Base-by-base conservation (phyloP, 139 green algal genomes). In the Limnomonas spitsbergensis region DNA sequence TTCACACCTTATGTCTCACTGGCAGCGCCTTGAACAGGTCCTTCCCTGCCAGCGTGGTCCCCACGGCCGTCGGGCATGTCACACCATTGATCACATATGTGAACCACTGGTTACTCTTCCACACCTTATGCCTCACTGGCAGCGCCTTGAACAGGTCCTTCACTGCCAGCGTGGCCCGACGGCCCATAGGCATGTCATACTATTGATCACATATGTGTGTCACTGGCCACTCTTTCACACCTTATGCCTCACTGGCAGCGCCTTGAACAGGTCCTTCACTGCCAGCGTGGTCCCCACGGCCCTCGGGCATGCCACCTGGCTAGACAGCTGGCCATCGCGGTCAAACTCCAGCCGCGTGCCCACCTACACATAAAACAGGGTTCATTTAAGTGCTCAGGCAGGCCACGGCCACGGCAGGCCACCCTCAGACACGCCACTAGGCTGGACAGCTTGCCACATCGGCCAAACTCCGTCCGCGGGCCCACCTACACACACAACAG, bases 11-110 rank as follows among this genome's bases (percentile, higher is more conserved):
- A 53, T 90, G 83, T 2, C 94, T 81, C 38, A 99, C 95, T 14
- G 95, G 96, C 68, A 99, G 88, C 1, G 80, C 56, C 9, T 86
- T 83, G 84, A 99, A 99, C 4, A 99, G 78, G 40, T 94, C 82
- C 26, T 83, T 80, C 1, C 98, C 78, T 1, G 85, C 83, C 2
- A 98, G 91, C 0, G 95, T 98, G 3, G 95, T 99, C 31, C 95
- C 95, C 4, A 92, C 78, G 0, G 84, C 88, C 0, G 95, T 78
- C 0, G 94, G 87, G 0, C 78, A 88, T n/a, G n/a, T n/a, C n/a
- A n/a, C n/a, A n/a, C n/a, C n/a, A n/a, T n/a, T n/a, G n/a, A n/a
- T n/a, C n/a, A n/a, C n/a, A n/a, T n/a, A n/a, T n/a, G n/a, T n/a
- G n/a, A n/a, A n/a, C n/a, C n/a, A n/a, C n/a, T n/a, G n/a, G n/a